phyloP scores from a whole-genome alignment of 202 grass and related monocot genomes.

The Alloteropsis angusta region DNA sequence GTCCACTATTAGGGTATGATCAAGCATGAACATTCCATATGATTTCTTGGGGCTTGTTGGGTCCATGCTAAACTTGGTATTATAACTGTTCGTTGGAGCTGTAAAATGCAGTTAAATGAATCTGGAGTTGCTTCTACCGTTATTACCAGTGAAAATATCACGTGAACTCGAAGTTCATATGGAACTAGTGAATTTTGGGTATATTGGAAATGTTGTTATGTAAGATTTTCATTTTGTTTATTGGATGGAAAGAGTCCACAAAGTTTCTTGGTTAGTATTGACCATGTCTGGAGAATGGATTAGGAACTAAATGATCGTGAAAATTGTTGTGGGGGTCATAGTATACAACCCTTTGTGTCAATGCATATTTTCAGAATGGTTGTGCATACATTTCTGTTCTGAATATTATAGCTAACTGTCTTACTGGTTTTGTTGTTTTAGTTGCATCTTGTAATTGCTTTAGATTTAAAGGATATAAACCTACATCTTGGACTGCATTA shows the following conservation, averaged over 20 bases:
- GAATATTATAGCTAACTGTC: not conserved
- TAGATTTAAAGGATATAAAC: not conserved
- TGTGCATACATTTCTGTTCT: not conserved
- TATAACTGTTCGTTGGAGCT: not conserved
- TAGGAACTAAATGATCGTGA: not conserved
- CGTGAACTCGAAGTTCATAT: not conserved
- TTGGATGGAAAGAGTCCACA: not conserved
- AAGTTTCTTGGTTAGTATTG: not conserved
- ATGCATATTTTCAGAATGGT: not conserved
- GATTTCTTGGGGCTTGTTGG: not conserved
- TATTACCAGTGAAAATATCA: not conserved
- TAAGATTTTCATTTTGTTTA: not conserved
- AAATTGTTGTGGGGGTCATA: not conserved
- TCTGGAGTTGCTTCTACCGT: not conserved
- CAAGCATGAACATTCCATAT: not conserved
- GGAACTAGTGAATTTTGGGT: not conserved
- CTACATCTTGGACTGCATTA: not conserved
- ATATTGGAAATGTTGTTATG: not conserved
- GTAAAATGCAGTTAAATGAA: not conserved
- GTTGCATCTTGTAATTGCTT: not conserved
- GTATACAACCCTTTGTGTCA: not conserved
- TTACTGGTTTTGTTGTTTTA: not conserved
- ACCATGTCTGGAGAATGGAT: not conserved
- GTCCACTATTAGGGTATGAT: not conserved
- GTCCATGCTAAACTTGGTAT: not conserved